Evolutionary conservation across 2,329 filamentous ascomycete species (phyloP).

Genomic region (Tolypocladium inflatum): DNA sequence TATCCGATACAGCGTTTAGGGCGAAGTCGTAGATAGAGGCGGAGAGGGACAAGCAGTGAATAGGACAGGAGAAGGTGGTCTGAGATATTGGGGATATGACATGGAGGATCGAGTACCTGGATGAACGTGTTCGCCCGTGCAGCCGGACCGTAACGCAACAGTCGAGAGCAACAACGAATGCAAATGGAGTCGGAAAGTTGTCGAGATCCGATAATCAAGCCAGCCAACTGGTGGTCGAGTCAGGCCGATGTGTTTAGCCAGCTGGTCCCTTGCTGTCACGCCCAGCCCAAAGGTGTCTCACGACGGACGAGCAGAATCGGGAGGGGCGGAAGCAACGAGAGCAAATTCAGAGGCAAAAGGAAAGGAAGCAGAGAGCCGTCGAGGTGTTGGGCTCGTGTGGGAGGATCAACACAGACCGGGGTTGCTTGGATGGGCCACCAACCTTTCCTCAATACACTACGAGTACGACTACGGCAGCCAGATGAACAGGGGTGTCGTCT

Average conservation of each 20-base stretch:
- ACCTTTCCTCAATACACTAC: slow-evolving; percentile 1
- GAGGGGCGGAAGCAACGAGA: neutral
- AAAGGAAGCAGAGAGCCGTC: slow-evolving; percentile 3
- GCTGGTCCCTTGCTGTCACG: neutral
- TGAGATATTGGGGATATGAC: neutral
- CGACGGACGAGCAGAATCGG: neutral
- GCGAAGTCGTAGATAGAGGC: neutral
- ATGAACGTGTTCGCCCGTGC: neutral
- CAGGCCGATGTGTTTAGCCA: neutral
- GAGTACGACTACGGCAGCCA: slow-evolving; percentile 1
- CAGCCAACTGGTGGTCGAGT: neutral
- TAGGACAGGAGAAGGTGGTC: neutral
- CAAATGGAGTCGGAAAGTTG: neutral
- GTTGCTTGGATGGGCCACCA: slow-evolving; percentile 1
- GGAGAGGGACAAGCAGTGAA: no score
- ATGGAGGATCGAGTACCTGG: neutral
- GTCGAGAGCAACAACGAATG: neutral
- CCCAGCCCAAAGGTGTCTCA: slow-evolving; percentile 1
- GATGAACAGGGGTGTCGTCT: slow-evolving; percentile 8
- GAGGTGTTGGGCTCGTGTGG: slow-evolving; percentile 3
- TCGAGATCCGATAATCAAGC: neutral
- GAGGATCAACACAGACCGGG: slow-evolving; percentile 3
- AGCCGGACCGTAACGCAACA: neutral
- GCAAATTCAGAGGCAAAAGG: slow-evolving; percentile 1
- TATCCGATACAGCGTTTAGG: neutral